Percentiles rank a stretch among this genome's conserved stretches.
These are phyloP conservation scores for Microascus cirrosus DNA, from an alignment of 2,329 filamentous ascomycete species.

Conservation along the genomic window DNA sequence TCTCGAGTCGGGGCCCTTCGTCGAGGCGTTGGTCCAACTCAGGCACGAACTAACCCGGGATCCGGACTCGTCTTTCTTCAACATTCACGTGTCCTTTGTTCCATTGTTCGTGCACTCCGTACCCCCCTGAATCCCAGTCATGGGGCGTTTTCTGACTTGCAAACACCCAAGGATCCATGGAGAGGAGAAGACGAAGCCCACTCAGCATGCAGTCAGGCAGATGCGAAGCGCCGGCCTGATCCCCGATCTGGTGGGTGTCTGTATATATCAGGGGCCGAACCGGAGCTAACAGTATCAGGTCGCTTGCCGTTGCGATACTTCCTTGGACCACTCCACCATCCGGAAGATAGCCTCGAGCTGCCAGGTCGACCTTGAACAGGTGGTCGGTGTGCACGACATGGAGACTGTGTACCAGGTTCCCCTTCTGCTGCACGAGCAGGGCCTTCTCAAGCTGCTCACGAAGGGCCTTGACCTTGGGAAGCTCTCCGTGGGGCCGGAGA, in stretches of 20 bases:
- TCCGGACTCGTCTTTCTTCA: slow-evolving; percentile 54
- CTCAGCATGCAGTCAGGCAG: slow-evolving; percentile 78
- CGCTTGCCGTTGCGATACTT: slow-evolving; percentile 78
- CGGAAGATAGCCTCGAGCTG: slow-evolving; percentile 85
- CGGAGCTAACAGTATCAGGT: slow-evolving; percentile 42
- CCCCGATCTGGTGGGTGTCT: slow-evolving; percentile 50
- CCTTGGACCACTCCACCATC: slow-evolving; percentile 62
- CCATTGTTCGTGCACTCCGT: slow-evolving; percentile 37
- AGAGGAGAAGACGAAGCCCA: slow-evolving; percentile 95
- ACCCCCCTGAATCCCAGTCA: neutral
- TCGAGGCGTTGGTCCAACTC: slow-evolving; percentile 72
- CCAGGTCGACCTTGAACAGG: slow-evolving; percentile 75
- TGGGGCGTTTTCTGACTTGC: neutral
- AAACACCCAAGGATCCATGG: slow-evolving; percentile 16
- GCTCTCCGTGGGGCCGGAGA: slow-evolving; percentile 36
- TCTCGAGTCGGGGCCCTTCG: slow-evolving; percentile 78
- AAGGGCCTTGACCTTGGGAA: slow-evolving; percentile 54
- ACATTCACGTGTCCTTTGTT: slow-evolving; percentile 83
- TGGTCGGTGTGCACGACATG: slow-evolving; percentile 84
- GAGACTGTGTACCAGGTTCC: slow-evolving; percentile 90
- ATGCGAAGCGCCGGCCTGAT: slow-evolving; percentile 70
- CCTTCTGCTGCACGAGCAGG: slow-evolving; percentile 77
- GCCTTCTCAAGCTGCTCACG: slow-evolving; percentile 57
- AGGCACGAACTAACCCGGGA: slow-evolving; percentile 57
- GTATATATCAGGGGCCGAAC: neutral